Percentiles rank a stretch among this genome's conserved stretches.
phyloP scores from a whole-genome alignment of 345 rosid genomes.

The Melaleuca quinquenervia region DNA sequence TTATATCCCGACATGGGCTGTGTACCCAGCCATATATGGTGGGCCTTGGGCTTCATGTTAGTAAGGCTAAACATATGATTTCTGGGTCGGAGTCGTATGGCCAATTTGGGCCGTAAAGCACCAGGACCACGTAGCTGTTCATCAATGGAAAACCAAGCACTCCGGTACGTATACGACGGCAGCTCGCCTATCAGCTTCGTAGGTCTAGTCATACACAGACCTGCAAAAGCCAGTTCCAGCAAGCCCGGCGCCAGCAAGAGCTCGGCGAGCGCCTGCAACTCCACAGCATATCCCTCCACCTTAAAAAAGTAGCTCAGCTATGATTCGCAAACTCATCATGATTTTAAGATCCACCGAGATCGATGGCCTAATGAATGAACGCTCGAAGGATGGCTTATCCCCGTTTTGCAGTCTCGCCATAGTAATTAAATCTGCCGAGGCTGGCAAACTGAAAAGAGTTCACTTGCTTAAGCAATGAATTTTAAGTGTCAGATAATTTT shows the following conservation, averaged over 20 bases:
- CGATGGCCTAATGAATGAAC: background rate
- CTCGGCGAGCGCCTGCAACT: background rate
- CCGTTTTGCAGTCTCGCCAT: too few relatives aligned
- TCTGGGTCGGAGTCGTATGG: background rate
- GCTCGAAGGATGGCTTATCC: too few relatives aligned
- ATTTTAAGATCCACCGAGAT: background rate
- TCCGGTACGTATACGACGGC: background rate
- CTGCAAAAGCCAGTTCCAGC: background rate
- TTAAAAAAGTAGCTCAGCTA: background rate
- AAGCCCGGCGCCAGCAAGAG: background rate
- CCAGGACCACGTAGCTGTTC: background rate
- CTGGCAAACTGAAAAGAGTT: too few relatives aligned
- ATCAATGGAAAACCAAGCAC: background rate
- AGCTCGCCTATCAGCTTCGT: background rate
- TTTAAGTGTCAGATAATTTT: too few relatives aligned
- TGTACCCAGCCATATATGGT: background rate
- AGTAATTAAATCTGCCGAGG: too few relatives aligned
- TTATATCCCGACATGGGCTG: background rate
- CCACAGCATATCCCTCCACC: background rate
- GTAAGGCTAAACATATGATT: background rate
- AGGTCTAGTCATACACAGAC: background rate
- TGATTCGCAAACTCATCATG: background rate
- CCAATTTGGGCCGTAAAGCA: background rate
- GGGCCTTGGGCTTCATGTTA: background rate
- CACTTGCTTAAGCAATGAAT: too few relatives aligned